Base-by-base conservation (phyloP, 2,329 filamentous ascomycete genomes). In the Zasmidium citrigriseum region DNA sequence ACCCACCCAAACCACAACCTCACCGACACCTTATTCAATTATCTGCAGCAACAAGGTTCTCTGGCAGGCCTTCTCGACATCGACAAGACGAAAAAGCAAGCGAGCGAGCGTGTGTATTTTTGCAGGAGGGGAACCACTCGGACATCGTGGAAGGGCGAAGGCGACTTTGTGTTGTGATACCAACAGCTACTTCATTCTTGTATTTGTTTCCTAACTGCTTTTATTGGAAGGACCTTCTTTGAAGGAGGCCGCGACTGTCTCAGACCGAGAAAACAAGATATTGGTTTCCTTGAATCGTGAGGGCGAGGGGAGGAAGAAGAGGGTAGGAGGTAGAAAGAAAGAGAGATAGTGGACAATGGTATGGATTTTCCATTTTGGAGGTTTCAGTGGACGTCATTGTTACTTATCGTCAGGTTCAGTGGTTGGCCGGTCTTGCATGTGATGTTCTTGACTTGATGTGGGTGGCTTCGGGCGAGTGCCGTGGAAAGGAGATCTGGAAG, bases 111-210 rank as follows among this genome's bases (percentile, higher is more conserved):
- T 52, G 27, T 52, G 18, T 52, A 23, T 23, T 38, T 44, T 50
- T 21, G 29, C n/a, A 14, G 50, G 21, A 44, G 16, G 24, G 24
- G 47, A 25, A n/a, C n/a, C n/a, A n/a, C n/a, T n/a, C n/a, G n/a
- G n/a, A n/a, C n/a, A 41, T n/a, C 34, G 34, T 41, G 34, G 16
- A 4, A 41, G 4, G 34, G 34, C 34, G 34, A 41, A n/a, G 34
- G 21, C 21, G 50, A 44, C 46, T 27, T 49, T 49, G 22, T 52
- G 50, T 52, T 52, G 50, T 52, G 50, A 52, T 52, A 52, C 50
- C 50, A 52, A 41, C 50, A 52, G 50, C 34, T 20, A 52, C 50
- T 52, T 52, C 34, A 24, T 52, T 52, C 50, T 52, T 52, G 50
- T 52, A 44, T 24, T 51, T 38, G 12, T 44, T 52, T 45, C 18